These are phyloP conservation scores for Fraxinus platypoda DNA, from an alignment of 305 asterid species.

Conservation along the genomic window DNA sequence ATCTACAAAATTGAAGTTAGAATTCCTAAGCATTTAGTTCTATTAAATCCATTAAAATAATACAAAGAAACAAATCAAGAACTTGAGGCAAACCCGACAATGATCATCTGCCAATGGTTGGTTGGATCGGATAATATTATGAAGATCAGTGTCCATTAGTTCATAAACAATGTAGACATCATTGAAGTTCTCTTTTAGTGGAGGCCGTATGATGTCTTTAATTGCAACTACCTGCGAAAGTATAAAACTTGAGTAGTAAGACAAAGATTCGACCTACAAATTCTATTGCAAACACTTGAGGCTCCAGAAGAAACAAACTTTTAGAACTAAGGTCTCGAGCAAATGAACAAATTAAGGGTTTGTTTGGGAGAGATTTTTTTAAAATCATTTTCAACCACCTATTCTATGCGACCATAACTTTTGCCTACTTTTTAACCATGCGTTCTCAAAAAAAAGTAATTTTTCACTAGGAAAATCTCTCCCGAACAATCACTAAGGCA, in stretches of 20 bases:
- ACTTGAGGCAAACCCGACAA: constrained; percentile 69
- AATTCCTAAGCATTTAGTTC: neutral
- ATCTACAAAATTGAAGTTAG: neutral
- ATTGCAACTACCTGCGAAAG: constrained; percentile 64
- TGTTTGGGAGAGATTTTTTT: neutral
- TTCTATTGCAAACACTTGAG: neutral
- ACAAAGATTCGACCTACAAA: neutral
- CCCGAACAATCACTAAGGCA: neutral
- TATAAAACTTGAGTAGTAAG: constrained; percentile 13
- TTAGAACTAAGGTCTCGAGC: neutral
- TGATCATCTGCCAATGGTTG: constrained; percentile 79
- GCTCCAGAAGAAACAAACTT: neutral
- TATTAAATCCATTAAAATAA: neutral
- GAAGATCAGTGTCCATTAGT: constrained; percentile 96
- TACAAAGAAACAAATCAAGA: constrained; percentile 16
- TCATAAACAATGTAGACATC: constrained; percentile 90
- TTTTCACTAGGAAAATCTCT: neutral
- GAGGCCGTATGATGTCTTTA: constrained; percentile 88
- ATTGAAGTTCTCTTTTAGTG: constrained; percentile 83
- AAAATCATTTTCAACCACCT: neutral
- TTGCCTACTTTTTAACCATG: neutral
- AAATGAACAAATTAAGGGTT: neutral
- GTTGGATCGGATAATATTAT: constrained; percentile 83
- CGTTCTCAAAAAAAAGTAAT: neutral
- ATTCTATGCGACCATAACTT: neutral